Conservation (phyloP, 345 rosid genomes). For the Euclidium syriacum region DNA sequence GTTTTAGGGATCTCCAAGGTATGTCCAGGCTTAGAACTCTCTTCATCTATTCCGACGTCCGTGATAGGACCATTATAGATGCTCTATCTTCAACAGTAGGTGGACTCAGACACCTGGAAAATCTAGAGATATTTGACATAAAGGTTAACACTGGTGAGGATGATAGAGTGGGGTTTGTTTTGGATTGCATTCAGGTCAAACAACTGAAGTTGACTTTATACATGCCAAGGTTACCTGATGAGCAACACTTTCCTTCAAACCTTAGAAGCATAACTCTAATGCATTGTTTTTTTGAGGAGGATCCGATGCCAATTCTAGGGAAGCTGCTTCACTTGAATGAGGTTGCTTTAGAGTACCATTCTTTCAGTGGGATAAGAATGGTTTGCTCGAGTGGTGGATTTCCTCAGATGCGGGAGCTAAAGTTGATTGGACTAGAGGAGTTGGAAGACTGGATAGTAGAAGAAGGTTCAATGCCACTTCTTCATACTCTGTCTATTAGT, state of each 20-base stretch:
- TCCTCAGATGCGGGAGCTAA: neutral
- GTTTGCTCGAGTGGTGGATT: slow-evolving; percentile 12
- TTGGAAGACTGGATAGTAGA: slow-evolving; percentile 20
- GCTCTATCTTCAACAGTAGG: neutral
- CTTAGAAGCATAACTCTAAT: slow-evolving; percentile 15
- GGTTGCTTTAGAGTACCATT: neutral
- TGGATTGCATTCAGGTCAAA: neutral
- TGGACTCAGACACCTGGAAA: neutral
- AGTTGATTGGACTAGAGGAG: neutral
- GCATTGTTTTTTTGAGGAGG: slow-evolving; percentile 24
- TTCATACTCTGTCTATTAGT: slow-evolving; percentile 22
- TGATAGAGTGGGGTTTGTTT: neutral
- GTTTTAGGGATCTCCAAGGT: neutral
- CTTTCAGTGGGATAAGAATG: slow-evolving; percentile 29
- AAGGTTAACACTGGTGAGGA: neutral
- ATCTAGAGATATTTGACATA: neutral
- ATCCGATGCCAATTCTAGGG: slow-evolving; percentile 39
- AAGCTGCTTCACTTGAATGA: slow-evolving; percentile 26
- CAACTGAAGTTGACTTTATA: slow-evolving; percentile 14
- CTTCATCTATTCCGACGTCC: fast-evolving
- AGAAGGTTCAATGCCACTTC: slow-evolving; percentile 25
- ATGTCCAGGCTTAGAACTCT: neutral
- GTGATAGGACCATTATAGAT: neutral
- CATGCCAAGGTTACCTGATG: slow-evolving; percentile 19
- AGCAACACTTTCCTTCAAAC: slow-evolving; percentile 23